Evolutionary conservation across 345 rosid genomes (phyloP).

Genomic region (Mercurialis annua): DNA sequence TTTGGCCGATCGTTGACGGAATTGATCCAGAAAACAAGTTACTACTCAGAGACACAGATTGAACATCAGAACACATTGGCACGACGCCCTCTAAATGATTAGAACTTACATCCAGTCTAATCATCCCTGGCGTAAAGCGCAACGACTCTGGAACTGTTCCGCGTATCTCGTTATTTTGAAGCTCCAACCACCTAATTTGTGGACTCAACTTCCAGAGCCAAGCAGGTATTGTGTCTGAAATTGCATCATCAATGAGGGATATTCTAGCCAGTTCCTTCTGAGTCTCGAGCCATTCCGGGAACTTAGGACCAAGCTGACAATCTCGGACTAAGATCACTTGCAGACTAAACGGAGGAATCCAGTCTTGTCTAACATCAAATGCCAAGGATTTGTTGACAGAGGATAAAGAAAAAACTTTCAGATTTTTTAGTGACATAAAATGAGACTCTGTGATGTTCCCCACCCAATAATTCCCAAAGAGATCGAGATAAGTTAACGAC

Average conservation of each 20-base stretch:
- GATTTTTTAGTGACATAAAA: slow-evolving; percentile 3
- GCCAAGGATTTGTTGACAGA: background rate
- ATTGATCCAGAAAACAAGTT: slow-evolving; percentile 49
- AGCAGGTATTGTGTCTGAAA: slow-evolving; percentile 15
- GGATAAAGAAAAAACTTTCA: background rate
- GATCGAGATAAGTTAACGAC: slow-evolving; percentile 16
- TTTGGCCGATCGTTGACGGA: slow-evolving; percentile 4
- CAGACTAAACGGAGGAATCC: slow-evolving; percentile 21
- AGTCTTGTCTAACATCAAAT: slow-evolving; percentile 11
- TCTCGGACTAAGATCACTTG: slow-evolving; percentile 3
- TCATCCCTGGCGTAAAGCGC: background rate
- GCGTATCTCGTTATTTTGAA: slow-evolving; percentile 4
- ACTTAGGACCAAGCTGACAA: slow-evolving; percentile 9
- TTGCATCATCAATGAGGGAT: slow-evolving; percentile 9
- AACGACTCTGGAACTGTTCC: slow-evolving; percentile 10
- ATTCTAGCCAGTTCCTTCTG: slow-evolving; percentile 8
- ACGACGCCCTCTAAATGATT: slow-evolving; percentile 45
- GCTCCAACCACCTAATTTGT: slow-evolving; percentile 6
- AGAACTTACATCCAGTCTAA: slow-evolving; percentile 24
- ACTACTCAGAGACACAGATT: slow-evolving; percentile 31
- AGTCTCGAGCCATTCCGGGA: slow-evolving; percentile 19
- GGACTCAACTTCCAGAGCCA: slow-evolving; percentile 20
- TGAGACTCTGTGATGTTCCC: slow-evolving; percentile 18
- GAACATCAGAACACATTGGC: slow-evolving; percentile 42
- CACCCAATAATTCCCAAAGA: slow-evolving; percentile 19